A percentile compares a stretch with the other conserved stretches of the same genome.
Evolutionary conservation across 2,329 filamentous ascomycete genomes (phyloP).

Genomic region (Cladophialophora bantiana): DNA sequence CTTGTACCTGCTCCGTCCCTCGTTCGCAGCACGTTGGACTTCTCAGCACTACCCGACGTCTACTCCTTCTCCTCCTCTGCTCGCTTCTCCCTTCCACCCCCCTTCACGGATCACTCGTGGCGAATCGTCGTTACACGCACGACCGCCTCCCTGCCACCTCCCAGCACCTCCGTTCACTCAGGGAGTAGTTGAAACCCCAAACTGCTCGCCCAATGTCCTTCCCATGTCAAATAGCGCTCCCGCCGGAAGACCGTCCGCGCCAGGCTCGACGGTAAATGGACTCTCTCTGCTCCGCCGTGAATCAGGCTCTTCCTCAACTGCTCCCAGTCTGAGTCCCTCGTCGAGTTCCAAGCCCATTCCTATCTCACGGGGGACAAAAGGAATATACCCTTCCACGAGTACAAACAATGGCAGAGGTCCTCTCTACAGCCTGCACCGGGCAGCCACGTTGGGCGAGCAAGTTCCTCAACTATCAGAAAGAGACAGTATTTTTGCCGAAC

Average conservation of each 20-base stretch:
- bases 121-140: constrained; percentile 39
- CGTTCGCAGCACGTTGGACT: constrained; percentile 29
- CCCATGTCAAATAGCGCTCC: constrained; percentile 58
- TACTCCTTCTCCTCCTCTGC: constrained; percentile 19
- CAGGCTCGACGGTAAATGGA: constrained; percentile 47
- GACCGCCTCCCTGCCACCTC: constrained; percentile 25
- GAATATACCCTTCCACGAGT: constrained; percentile 21
- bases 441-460: constrained; percentile 40
- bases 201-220: constrained; percentile 56
- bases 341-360: constrained; percentile 46
- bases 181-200: constrained; percentile 8
- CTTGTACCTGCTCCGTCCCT: constrained; percentile 10
- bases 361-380: constrained; percentile 42
- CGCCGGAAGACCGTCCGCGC: constrained; percentile 54
- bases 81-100: constrained; percentile 26
- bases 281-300: constrained; percentile 44
- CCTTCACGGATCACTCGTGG: constrained; percentile 26
- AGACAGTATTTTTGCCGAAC: constrained; percentile 69
- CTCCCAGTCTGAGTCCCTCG: constrained; percentile 40
- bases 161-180: neutral
- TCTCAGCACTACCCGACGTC: constrained; percentile 26
- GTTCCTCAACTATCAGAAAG: constrained; percentile 65
- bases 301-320: constrained; percentile 41
- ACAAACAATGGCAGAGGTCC: constrained; percentile 33
- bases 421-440: constrained; percentile 27